phyloP scores from a whole-genome alignment of 106 monocot species.

The Apostasia shenzhenica region DNA sequence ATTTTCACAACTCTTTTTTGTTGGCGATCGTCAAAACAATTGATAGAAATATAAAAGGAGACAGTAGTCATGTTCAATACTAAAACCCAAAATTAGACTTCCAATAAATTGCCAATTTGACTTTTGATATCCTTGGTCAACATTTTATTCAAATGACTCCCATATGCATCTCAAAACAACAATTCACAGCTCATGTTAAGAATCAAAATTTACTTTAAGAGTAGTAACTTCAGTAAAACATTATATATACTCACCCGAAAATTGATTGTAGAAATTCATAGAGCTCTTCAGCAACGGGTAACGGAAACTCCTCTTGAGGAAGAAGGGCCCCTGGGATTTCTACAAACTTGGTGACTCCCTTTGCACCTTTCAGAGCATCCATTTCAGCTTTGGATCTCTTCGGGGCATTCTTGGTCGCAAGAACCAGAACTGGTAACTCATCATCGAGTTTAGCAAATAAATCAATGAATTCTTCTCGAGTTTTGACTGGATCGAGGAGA shows the following conservation, averaged over 20 bases:
- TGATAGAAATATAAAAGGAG: too few relatives aligned
- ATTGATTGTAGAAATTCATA: constrained; percentile 61
- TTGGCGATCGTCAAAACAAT: too few relatives aligned
- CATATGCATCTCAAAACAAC: too few relatives aligned
- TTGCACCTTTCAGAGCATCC: constrained; percentile 72
- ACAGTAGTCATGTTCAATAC: too few relatives aligned
- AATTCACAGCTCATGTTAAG: not conserved
- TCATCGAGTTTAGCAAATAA: constrained; percentile 64
- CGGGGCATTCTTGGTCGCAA: constrained; percentile 47
- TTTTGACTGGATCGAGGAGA: constrained; percentile 80
- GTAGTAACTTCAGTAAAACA: not conserved
- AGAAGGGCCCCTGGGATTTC: constrained; percentile 92
- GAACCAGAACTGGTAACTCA: constrained; percentile 51
- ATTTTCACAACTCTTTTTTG: too few relatives aligned
- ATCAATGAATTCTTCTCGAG: constrained; percentile 73
- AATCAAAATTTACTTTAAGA: not conserved
- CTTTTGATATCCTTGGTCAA: too few relatives aligned
- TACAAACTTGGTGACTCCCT: constrained; percentile 83
- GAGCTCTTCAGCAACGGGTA: constrained; percentile 54
- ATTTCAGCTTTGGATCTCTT: constrained; percentile 97
- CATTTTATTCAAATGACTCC: too few relatives aligned
- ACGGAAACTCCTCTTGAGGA: constrained; percentile 89
- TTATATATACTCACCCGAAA: constrained; percentile 8
- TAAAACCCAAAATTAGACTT: too few relatives aligned
- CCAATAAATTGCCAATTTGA: too few relatives aligned